phyloP scores from a whole-genome alignment of 805 yeast species.

The Clavispora carvajalis region DNA sequence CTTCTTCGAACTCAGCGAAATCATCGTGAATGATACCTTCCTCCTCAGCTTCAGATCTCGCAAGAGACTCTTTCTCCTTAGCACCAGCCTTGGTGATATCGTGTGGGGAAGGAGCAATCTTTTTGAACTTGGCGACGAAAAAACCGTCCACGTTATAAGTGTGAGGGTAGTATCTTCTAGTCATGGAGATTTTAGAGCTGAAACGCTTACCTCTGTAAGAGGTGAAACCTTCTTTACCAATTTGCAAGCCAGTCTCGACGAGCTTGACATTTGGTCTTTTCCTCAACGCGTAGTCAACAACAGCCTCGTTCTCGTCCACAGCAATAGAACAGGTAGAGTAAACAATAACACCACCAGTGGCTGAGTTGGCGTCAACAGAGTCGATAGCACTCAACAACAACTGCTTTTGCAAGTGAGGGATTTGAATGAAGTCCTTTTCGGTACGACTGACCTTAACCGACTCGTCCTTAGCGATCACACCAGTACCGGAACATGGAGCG shows the following conservation, averaged over 20 bases:
- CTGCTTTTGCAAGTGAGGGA: conserved; percentile 96
- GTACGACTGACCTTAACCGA: conserved; percentile 90
- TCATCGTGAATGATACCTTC: conserved; percentile 83
- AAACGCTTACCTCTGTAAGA: conserved; percentile 90
- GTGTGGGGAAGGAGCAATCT: conserved; percentile 79
- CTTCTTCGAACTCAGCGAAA: conserved; percentile 75
- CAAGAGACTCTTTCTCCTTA: conserved; percentile 72
- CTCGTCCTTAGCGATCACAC: conserved; percentile 97
- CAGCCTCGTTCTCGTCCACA: conserved; percentile 97
- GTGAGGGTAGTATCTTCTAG: conserved; percentile 97
- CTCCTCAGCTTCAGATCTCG: conserved; percentile 76
- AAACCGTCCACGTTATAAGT: conserved; percentile 98
- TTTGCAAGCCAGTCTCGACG: conserved; percentile 86
- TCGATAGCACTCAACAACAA: conserved; percentile 91
- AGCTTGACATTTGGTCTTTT: conserved; percentile 94
- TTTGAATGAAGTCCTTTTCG: conserved; percentile 92
- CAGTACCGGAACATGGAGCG: conserved; percentile 99
- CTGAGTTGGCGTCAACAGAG: conserved; percentile 88
- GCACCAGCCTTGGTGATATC: conserved; percentile 86
- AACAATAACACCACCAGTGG: conserved; percentile 90
- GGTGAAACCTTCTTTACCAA: conserved; percentile 95
- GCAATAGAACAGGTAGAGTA: conserved; percentile 98
- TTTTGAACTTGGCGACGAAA: conserved; percentile 93
- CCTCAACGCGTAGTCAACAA: conserved; percentile 94
- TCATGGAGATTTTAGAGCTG: conserved; percentile 67